Evolutionary conservation across 2,329 filamentous ascomycete species (phyloP), one percentile per base, ranked within the genome.

Genomic region (Phoma sp.): DNA sequence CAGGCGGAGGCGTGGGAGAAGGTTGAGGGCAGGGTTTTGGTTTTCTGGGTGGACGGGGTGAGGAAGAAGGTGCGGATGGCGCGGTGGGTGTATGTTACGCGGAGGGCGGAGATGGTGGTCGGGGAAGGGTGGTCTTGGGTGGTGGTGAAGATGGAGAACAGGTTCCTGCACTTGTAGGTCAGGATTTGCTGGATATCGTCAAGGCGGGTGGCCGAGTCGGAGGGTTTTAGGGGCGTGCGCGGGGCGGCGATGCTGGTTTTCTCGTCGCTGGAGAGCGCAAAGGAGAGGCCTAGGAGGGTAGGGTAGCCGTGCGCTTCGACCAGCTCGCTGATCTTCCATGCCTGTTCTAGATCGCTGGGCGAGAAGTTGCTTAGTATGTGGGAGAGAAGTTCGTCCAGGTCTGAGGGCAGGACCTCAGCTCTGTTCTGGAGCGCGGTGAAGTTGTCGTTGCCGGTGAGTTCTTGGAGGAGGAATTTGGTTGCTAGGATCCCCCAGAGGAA

Each of bases 401-500:
- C 60, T 3, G 57, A 47, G 1, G 67, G 67, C 4, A 71, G 60
- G 27, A 60, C 61, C 18, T 65, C 64, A 1, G 68, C 62, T 22
- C 66, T 59, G 36, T 56, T 57, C 39, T 63, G 59, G 6, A 71
- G 53, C 7, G 60, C 58, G 5, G 64, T 48, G 6, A 70, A 64
- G 33, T 63, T 59, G 43, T 68, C 66, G 14, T 57, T 55, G 33
- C 63, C 60, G 7, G 56, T 59, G 7, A 59, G 53, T 18, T 52
- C 57, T 14, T 66, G 61, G 6, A 71, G 52, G 4, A 71, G 55
- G 32, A 63, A 64, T 2, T 58, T 49, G 4, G 62, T 66, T 1
- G 60, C 61, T n/a, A 71, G 42, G 11, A 55, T 58, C n/a, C 61
- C 65, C 65, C 65, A 70, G 10, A 71, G 57, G 33, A 68, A 69